phyloP scores from a whole-genome alignment of 2,329 filamentous ascomycete genomes.

The Cercospora zeae-maydis region DNA sequence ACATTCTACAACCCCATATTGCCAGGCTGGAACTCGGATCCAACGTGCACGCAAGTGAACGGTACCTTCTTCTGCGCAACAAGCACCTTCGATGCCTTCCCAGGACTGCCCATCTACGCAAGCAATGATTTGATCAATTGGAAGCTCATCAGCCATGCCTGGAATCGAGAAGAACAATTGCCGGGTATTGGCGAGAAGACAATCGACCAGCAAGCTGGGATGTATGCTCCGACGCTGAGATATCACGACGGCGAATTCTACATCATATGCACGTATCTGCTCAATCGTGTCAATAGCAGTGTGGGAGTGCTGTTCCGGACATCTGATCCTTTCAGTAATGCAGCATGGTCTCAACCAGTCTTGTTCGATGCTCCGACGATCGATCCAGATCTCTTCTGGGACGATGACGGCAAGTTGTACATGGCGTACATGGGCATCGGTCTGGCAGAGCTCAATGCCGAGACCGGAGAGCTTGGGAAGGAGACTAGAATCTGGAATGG shows the following conservation, averaged over 20 bases:
- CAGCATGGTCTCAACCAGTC: conserved; percentile 49
- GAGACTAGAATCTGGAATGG: conserved; percentile 38
- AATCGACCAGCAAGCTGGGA: conserved; percentile 37
- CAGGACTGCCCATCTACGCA: conserved; percentile 46
- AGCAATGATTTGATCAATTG: conserved; percentile 46
- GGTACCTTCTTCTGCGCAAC: conserved; percentile 46
- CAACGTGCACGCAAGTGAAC: conserved; percentile 44
- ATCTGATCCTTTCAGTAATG: conserved; percentile 42
- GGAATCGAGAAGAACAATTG: conserved; percentile 39
- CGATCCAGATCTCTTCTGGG: conserved; percentile 47
- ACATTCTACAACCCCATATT: conserved; percentile 45
- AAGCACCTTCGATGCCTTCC: conserved; percentile 47
- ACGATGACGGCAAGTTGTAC: conserved; percentile 54
- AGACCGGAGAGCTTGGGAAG: conserved; percentile 31
- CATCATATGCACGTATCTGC: conserved; percentile 24
- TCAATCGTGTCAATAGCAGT: not conserved
- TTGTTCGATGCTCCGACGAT: conserved; percentile 41
- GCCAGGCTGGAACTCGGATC: conserved; percentile 48
- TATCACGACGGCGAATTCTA: conserved; percentile 43
- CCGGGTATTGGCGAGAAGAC: conserved; percentile 36
- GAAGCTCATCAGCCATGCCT: conserved; percentile 38
- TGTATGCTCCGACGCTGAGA: conserved; percentile 43
- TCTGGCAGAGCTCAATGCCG: conserved; percentile 34
- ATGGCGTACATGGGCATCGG: conserved; percentile 39
- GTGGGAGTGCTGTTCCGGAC: conserved; percentile 42